Conservation (phyloP, 495 filamentous ascomycete genomes). For the Lophiotrema nucula region DNA sequence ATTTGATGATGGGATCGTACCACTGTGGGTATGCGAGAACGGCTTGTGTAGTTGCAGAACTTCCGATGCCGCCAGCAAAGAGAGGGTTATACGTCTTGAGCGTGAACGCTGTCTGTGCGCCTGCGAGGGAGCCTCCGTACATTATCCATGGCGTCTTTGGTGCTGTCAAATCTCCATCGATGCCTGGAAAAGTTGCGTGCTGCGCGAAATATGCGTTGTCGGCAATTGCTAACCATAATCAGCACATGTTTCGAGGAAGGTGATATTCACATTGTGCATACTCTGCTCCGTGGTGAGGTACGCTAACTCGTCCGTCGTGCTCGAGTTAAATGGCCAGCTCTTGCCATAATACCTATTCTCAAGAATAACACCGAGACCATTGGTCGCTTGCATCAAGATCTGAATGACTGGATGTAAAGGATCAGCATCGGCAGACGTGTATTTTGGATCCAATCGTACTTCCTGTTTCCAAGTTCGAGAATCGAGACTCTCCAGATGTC, state of each 20-base stretch:
- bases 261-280: background rate
- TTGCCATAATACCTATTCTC: conserved; percentile 50
- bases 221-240: conserved; percentile 70
- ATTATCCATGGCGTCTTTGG: conserved; percentile 61
- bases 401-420: conserved; percentile 48
- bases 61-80: conserved; percentile 67
- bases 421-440: too few relatives aligned
- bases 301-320: conserved; percentile 57
- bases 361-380: conserved; percentile 70
- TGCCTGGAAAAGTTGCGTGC: conserved; percentile 61
- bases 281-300: conserved; percentile 71
- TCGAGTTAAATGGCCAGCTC: conserved; percentile 16
- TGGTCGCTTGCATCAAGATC: conserved; percentile 57
- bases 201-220: conserved; percentile 71
- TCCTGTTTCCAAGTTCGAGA: conserved; percentile 69
- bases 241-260: conserved; percentile 53
- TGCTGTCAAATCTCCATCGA: conserved; percentile 62
- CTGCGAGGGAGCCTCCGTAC: conserved; percentile 74
- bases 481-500: conserved; percentile 53
- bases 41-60: conserved; percentile 66
- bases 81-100: conserved; percentile 65
- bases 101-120: conserved; percentile 67
- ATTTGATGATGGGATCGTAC: conserved; percentile 63
- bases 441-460: conserved; percentile 58
- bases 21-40: conserved; percentile 71